These are phyloP conservation scores for Suhomyces kilbournensis DNA, from an alignment of 805 yeast genomes.

Conservation along the genomic window DNA sequence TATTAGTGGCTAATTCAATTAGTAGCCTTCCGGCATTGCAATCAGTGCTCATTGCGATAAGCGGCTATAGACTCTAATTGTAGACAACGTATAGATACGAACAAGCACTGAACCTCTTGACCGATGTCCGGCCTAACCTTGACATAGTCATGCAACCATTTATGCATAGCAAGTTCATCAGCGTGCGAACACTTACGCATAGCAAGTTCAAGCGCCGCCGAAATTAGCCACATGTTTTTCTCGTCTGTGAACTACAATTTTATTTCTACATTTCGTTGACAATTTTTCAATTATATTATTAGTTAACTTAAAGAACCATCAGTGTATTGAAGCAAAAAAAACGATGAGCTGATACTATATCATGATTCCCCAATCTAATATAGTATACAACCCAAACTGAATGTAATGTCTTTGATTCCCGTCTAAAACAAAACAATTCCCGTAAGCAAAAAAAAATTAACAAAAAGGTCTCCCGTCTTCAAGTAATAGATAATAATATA, in stretches of 20 bases:
- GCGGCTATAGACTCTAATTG: background rate
- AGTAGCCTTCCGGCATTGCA: background rate
- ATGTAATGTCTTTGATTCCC: slow-evolving; percentile 15
- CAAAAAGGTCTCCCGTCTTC: background rate
- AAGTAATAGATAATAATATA: slow-evolving; percentile 7
- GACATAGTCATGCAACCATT: background rate
- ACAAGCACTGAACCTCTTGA: background rate
- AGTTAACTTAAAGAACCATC: slow-evolving; percentile 1
- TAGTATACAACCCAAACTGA: background rate
- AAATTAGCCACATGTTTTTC: background rate
- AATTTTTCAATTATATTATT: background rate
- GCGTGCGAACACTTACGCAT: background rate
- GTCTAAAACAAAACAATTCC: slow-evolving; percentile 7
- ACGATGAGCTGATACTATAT: background rate
- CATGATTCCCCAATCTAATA: slow-evolving; percentile 10
- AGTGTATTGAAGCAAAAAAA: slow-evolving; percentile 1
- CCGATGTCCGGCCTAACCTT: background rate
- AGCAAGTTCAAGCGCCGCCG: background rate
- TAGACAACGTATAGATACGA: background rate
- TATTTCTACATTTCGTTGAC: background rate
- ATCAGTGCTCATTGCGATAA: background rate
- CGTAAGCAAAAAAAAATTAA: slow-evolving; percentile 7
- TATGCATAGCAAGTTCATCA: background rate
- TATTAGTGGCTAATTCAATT: background rate
- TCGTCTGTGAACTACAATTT: background rate